A percentile compares a stretch with the other conserved stretches of the same genome.
Conservation (phyloP, 805 yeast species). For the Cyberlindnera saturnus region DNA sequence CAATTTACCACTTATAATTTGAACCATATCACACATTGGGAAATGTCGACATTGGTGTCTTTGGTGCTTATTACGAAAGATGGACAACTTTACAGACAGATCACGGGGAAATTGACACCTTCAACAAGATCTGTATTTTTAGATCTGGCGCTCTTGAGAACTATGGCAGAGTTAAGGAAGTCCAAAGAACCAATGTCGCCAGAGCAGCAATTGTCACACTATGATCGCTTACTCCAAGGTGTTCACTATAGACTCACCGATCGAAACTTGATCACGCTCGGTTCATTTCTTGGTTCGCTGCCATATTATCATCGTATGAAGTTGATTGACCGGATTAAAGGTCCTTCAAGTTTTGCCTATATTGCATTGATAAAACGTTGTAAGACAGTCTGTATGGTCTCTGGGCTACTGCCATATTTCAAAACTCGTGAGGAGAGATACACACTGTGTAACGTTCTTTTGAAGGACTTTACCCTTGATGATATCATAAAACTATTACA, state of each 20-base stretch:
- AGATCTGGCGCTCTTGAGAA: conserved; percentile 1
- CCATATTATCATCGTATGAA: conserved; percentile 1
- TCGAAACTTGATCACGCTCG: conserved; percentile 1
- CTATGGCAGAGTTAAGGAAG: not conserved
- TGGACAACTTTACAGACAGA: not conserved
- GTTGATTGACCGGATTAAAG: not conserved
- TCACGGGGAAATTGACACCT: conserved; percentile 3
- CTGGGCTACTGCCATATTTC: not conserved
- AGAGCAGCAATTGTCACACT: conserved; percentile 1
- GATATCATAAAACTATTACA: conserved; percentile 4
- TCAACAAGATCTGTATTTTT: conserved; percentile 5
- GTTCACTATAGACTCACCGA: conserved; percentile 5
- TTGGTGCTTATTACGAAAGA: conserved; percentile 1
- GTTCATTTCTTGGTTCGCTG: not conserved
- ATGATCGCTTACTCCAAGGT: conserved; percentile 7
- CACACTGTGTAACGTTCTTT: conserved; percentile 1
- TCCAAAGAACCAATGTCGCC: conserved; percentile 4
- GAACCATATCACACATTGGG: not conserved
- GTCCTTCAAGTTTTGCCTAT: not conserved
- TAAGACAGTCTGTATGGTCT: not conserved
- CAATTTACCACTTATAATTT: not conserved
- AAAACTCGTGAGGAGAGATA: conserved; percentile 1
- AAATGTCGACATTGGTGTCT: conserved; percentile 2
- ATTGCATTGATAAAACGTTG: not conserved
- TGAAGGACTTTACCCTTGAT: conserved; percentile 1